Conservation (phyloP, 345 rosid species). For the Hypericum androsaemum region DNA sequence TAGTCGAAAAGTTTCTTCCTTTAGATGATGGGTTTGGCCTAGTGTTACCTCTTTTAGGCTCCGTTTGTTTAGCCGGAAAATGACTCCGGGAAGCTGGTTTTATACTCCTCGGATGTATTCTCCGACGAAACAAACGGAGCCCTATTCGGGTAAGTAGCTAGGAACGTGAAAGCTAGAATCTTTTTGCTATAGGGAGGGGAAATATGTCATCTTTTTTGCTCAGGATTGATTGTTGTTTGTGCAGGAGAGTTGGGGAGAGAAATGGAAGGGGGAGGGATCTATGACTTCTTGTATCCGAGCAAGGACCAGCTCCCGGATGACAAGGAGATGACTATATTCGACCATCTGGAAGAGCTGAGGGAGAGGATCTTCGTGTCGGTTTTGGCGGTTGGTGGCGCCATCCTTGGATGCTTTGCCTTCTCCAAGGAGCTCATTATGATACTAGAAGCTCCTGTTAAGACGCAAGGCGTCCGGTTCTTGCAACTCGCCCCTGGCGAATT, state of each 20-base stretch:
- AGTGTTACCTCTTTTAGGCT: not conserved
- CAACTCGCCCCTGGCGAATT: slow-evolving; percentile 97
- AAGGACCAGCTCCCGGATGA: slow-evolving; percentile 94
- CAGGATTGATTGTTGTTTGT: not conserved
- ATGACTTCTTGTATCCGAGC: slow-evolving; percentile 73
- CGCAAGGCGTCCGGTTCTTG: slow-evolving; percentile 81
- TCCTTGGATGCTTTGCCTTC: slow-evolving; percentile 83
- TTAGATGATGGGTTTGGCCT: not conserved
- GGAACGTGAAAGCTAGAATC: no score
- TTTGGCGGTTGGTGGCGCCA: slow-evolving; percentile 89
- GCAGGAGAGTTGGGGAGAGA: slow-evolving; percentile 29
- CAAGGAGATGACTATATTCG: slow-evolving; percentile 90
- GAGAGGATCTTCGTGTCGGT: slow-evolving; percentile 80
- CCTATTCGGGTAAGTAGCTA: no score
- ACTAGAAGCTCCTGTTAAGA: slow-evolving; percentile 97
- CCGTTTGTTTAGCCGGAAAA: no score
- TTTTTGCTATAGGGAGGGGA: not conserved
- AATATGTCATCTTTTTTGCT: slow-evolving; percentile 10
- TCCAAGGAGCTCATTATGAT: slow-evolving; percentile 74
- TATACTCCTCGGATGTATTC: no score
- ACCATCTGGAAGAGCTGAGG: slow-evolving; percentile 91
- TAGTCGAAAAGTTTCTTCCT: not conserved
- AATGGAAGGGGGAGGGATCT: slow-evolving; percentile 33
- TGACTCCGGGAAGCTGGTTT: no score
- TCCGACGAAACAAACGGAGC: no score